These are phyloP conservation scores for Colletotrichum sp. DNA, from an alignment of 2,329 filamentous ascomycete species.

Conservation along the genomic window DNA sequence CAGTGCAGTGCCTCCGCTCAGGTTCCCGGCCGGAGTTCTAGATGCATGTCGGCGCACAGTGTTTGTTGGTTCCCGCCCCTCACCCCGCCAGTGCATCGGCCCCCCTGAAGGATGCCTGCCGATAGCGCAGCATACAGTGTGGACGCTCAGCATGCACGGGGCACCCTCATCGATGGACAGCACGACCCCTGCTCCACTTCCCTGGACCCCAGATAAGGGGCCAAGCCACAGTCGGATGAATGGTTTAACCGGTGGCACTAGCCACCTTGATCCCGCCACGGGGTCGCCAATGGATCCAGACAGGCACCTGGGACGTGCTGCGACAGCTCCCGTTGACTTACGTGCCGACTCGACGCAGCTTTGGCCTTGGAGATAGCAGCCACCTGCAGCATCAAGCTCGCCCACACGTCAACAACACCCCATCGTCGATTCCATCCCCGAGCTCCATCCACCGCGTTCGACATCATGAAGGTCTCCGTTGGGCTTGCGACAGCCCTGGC, in stretches of 20 bases:
- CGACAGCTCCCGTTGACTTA: not conserved
- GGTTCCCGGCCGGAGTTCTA: not conserved
- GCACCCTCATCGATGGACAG: not conserved
- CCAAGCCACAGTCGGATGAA: not conserved
- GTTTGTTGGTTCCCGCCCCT: not conserved
- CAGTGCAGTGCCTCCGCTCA: not conserved
- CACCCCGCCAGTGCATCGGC: not conserved
- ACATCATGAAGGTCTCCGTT: constrained; percentile 48
- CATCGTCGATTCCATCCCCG: not conserved
- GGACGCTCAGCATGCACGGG: not conserved
- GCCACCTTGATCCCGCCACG: not conserved
- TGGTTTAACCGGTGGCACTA: not conserved
- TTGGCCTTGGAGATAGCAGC: constrained; percentile 16
- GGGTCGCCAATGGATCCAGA: not conserved
- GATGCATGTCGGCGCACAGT: constrained; percentile 7
- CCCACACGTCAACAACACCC: not conserved
- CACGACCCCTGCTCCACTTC: not conserved
- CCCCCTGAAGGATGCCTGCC: not conserved
- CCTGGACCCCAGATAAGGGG: not conserved
- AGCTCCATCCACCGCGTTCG: not conserved
- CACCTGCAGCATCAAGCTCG: constrained; percentile 14
- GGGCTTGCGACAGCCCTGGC: constrained; percentile 43
- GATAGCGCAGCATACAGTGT: not conserved
- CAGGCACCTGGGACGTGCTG: not conserved
- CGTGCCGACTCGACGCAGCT: constrained; percentile 16